These are phyloP conservation scores for Nemania sp. DNA, from an alignment of 2,329 filamentous ascomycete genomes.

Conservation along the genomic window DNA sequence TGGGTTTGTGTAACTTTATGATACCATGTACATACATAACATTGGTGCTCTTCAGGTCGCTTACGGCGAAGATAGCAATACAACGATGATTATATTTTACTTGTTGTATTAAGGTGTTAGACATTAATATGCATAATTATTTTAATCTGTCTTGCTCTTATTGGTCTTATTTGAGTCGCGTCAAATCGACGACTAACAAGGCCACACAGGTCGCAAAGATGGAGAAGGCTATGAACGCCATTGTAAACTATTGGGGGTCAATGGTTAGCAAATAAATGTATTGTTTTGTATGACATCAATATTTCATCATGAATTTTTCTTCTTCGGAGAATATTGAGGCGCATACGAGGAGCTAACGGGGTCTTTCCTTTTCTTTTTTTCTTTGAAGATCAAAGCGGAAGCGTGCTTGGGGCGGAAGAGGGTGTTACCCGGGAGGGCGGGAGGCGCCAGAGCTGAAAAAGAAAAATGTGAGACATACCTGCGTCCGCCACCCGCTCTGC, in stretches of 20 bases:
- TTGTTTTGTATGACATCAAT: background rate
- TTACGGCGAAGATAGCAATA: background rate
- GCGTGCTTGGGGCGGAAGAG: background rate
- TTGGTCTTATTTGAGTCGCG: background rate
- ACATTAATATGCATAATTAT: background rate
- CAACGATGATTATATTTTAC: background rate
- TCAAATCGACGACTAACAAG: conserved; percentile 64
- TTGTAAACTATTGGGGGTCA: conserved; percentile 52
- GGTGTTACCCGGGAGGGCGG: background rate
- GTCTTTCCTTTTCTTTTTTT: too few relatives aligned
- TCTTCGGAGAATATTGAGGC: background rate
- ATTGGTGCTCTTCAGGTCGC: conserved; percentile 7
- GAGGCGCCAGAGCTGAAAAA: background rate
- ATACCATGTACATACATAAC: conserved; percentile 41
- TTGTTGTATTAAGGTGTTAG: background rate
- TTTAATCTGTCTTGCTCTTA: background rate
- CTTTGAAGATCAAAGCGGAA: too few relatives aligned
- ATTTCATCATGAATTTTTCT: background rate
- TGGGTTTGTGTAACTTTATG: conserved; percentile 25
- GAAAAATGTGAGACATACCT: conserved; percentile 58
- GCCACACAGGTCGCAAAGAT: conserved; percentile 76
- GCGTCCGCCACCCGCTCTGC: conserved; percentile 93
- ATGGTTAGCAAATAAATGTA: conserved; percentile 6
- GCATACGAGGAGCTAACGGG: too few relatives aligned
- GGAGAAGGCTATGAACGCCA: conserved; percentile 69